phyloP scores from a whole-genome alignment of 441 rosid species.

The Dalechampia spathulata region DNA sequence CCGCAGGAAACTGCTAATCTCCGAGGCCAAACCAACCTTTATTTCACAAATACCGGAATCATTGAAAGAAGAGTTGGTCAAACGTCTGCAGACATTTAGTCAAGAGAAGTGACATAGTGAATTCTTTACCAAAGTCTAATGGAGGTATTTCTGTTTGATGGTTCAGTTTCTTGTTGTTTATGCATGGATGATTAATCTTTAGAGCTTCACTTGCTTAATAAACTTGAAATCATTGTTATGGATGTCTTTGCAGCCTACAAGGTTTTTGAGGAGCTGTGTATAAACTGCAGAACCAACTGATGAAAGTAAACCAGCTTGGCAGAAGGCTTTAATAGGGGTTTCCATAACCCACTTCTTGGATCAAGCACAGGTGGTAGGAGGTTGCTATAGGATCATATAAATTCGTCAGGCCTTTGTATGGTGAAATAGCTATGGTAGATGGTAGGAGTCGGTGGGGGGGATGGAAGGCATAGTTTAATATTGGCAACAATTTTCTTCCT shows the following conservation, averaged over 20 bases:
- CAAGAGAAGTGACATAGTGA: slow-evolving; percentile 21
- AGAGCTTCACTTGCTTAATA: neutral
- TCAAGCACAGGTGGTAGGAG: slow-evolving; percentile 3
- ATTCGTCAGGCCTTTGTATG: too few relatives aligned
- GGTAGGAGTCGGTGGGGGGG: too few relatives aligned
- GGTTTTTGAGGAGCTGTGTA: slow-evolving; percentile 11
- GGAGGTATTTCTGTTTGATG: too few relatives aligned
- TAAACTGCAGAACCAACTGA: slow-evolving; percentile 15
- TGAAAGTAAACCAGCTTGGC: slow-evolving; percentile 1
- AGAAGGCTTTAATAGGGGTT: slow-evolving; percentile 4
- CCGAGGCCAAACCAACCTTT: slow-evolving; percentile 48
- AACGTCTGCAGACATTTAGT: slow-evolving; percentile 36
- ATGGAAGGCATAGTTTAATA: too few relatives aligned
- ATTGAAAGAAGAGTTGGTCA: slow-evolving; percentile 55
- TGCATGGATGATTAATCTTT: neutral
- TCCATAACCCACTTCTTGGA: slow-evolving; percentile 8
- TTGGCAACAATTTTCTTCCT: too few relatives aligned
- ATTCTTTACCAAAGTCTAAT: too few relatives aligned
- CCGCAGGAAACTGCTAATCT: slow-evolving; percentile 64
- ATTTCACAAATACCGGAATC: slow-evolving; percentile 58
- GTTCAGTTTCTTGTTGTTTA: neutral
- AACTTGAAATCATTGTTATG: neutral
- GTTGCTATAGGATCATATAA: neutral
- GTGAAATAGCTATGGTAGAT: neutral
- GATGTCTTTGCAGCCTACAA: slow-evolving; percentile 23